Evolutionary conservation across 2,329 filamentous ascomycete genomes (phyloP).

Genomic region (Penicillium polonicum): DNA sequence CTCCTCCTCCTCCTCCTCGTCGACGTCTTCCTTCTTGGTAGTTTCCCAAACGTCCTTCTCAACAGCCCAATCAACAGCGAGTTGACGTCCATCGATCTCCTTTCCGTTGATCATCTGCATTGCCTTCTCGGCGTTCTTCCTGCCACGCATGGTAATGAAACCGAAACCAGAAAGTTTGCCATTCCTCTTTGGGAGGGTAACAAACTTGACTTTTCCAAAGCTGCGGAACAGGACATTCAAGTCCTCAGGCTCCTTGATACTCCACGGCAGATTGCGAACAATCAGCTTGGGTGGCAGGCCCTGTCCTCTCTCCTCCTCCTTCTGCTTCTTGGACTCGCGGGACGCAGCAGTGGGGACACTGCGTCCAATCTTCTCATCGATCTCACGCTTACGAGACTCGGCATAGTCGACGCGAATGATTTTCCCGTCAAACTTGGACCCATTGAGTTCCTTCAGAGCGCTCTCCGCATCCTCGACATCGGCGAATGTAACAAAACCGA

Average conservation of each 20-base stretch:
- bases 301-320: conserved; percentile 59
- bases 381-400: conserved; percentile 74
- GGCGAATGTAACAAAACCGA: conserved; percentile 95
- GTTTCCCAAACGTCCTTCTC: conserved; percentile 84
- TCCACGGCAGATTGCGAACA: conserved; percentile 94
- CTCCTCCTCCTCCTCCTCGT: conserved; percentile 22
- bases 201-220: conserved; percentile 88
- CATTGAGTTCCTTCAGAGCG: conserved; percentile 78
- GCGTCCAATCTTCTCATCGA: conserved; percentile 50
- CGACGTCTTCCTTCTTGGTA: conserved; percentile 51
- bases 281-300: conserved; percentile 73
- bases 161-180: conserved; percentile 78
- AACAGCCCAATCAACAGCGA: conserved; percentile 96
- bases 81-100: conserved; percentile 77
- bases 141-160: conserved; percentile 83
- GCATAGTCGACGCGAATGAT: conserved; percentile 85
- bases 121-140: conserved; percentile 88
- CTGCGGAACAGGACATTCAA: conserved; percentile 75
- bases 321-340: conserved; percentile 41
- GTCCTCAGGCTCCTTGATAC: conserved; percentile 81
- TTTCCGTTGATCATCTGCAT: conserved; percentile 84
- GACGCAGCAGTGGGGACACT: conserved; percentile 39
- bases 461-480: conserved; percentile 85
- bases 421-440: conserved; percentile 72
- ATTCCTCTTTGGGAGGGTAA: conserved; percentile 76